Evolutionary conservation across 2,329 filamentous ascomycete genomes (phyloP).

Genomic region (Aspergillus sp.): DNA sequence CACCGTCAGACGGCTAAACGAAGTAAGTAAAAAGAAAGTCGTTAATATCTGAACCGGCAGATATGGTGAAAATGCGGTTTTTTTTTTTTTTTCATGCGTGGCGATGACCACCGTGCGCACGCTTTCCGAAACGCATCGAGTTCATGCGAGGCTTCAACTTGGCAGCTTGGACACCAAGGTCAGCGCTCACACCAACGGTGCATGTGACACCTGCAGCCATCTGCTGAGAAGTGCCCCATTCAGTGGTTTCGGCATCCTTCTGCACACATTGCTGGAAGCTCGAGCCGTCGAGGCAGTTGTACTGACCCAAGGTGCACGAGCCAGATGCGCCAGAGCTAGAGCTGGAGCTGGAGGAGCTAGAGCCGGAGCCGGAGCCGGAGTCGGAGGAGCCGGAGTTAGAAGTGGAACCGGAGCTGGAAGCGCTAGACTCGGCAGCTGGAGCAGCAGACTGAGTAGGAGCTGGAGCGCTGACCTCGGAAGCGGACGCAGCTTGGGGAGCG

Average conservation of each 20-base stretch:
- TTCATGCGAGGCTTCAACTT: constrained; percentile 18
- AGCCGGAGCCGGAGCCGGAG: constrained; percentile 10
- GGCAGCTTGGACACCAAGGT: constrained; percentile 19
- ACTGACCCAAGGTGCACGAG: constrained; percentile 45
- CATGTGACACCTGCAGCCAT: constrained; percentile 53
- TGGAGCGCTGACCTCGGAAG: constrained; percentile 2
- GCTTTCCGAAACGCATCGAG: constrained; percentile 25
- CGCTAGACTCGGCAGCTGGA: constrained; percentile 2
- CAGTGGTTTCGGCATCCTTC: constrained; percentile 40
- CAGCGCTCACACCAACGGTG: constrained; percentile 27
- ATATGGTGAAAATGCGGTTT: background rate
- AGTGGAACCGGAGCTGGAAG: constrained; percentile 15
- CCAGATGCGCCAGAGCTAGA: constrained; percentile 39
- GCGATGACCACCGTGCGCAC: constrained; percentile 12
- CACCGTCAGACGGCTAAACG: background rate
- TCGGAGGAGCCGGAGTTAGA: constrained; percentile 20
- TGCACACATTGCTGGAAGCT: constrained; percentile 53
- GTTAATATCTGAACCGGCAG: constrained; percentile 13
- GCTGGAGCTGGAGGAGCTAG: constrained; percentile 6
- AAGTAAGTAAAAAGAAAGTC: constrained; percentile 9
- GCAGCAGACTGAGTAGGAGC: background rate
- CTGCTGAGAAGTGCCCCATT: constrained; percentile 45
- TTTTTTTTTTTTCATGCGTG: constrained; percentile 16
- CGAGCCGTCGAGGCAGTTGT: constrained; percentile 52
- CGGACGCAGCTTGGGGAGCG: constrained; percentile 10